These are phyloP conservation scores for Metrosideros polymorpha DNA, from an alignment of 441 rosid genomes.

Conservation along the genomic window DNA sequence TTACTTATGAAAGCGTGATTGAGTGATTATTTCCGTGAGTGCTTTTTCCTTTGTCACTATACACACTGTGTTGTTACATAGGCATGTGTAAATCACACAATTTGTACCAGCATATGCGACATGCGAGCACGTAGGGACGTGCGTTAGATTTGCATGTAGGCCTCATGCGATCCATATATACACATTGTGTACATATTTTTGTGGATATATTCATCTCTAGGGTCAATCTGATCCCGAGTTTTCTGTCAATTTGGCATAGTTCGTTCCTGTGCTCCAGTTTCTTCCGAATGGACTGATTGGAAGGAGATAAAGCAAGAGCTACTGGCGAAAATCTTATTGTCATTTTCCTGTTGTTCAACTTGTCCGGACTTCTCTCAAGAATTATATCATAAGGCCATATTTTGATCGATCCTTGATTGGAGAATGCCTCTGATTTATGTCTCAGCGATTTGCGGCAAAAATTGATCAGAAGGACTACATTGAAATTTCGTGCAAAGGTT, in stretches of 20 bases:
- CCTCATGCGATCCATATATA: not conserved
- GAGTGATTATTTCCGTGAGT: not conserved
- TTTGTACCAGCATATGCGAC: not conserved
- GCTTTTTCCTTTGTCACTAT: not conserved
- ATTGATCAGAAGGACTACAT: fast-evolving
- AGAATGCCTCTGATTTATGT: too few relatives aligned
- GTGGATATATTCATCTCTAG: not conserved
- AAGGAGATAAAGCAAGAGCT: not conserved
- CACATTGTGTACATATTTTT: not conserved
- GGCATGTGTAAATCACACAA: not conserved
- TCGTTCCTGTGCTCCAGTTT: not conserved
- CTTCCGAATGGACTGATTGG: not conserved
- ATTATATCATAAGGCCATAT: not conserved
- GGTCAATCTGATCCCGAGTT: not conserved
- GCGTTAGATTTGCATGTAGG: not conserved
- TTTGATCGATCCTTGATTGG: not conserved
- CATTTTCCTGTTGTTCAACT: not conserved
- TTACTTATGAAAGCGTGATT: not conserved
- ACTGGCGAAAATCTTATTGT: not conserved
- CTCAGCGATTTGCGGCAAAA: fast-evolving
- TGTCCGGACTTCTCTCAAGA: not conserved
- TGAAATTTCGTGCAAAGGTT: not conserved
- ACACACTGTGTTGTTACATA: not conserved
- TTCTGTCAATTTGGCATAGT: not conserved
- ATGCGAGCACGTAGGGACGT: not conserved